These are phyloP conservation scores for Sabuloglossum arenarium DNA, from an alignment of 495 filamentous ascomycete genomes.

Conservation along the genomic window DNA sequence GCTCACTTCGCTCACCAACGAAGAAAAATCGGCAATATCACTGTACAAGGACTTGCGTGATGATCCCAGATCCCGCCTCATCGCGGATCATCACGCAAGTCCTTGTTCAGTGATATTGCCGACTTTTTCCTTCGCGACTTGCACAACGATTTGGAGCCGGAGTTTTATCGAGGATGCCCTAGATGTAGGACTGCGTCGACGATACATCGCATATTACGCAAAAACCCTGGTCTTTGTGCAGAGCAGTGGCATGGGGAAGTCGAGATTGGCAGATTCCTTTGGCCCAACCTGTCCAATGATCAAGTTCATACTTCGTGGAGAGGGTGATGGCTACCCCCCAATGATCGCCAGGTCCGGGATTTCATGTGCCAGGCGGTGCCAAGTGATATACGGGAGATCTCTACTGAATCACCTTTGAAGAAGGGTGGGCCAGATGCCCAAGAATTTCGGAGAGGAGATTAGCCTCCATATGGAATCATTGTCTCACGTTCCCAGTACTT, in stretches of 20 bases:
- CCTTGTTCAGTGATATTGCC: not conserved
- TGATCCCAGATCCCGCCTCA: not conserved
- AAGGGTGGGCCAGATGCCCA: not conserved
- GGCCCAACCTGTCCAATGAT: not conserved
- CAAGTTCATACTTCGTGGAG: not conserved
- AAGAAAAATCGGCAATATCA: too few species aligned
- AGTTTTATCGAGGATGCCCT: not conserved
- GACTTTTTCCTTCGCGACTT: not conserved
- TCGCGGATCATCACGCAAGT: not conserved
- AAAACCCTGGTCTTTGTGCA: not conserved
- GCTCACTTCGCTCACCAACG: too few species aligned
- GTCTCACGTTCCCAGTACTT: not conserved
- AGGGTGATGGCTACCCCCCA: not conserved
- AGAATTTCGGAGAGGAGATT: not conserved
- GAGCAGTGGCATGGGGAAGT: not conserved
- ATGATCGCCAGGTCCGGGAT: not conserved
- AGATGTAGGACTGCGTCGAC: not conserved
- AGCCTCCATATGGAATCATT: not conserved
- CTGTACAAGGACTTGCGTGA: too few species aligned
- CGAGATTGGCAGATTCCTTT: not conserved
- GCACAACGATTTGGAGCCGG: not conserved
- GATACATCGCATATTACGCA: not conserved
- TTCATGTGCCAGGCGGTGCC: not conserved
- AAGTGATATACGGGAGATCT: not conserved
- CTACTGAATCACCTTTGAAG: not conserved